Conservation (phyloP, 495 filamentous ascomycete genomes). For the Penicillium cinerascens region DNA sequence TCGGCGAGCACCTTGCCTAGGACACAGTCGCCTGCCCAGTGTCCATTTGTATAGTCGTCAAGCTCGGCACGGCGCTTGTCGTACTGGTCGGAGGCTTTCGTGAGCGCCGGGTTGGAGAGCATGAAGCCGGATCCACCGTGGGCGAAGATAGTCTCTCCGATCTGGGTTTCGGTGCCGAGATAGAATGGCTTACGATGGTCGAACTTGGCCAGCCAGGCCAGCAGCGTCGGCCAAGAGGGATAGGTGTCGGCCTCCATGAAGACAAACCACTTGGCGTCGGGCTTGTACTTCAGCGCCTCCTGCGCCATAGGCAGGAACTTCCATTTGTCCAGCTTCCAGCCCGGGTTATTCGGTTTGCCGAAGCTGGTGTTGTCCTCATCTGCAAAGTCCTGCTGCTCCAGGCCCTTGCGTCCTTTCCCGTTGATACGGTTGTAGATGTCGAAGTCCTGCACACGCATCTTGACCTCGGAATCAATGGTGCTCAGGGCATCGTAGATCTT, state of each 20-base stretch:
- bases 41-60: conserved; percentile 49
- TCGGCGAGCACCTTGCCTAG: conserved; percentile 57
- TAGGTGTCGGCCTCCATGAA: conserved; percentile 71
- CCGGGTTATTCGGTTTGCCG: conserved; percentile 46
- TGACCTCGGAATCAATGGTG: conserved; percentile 35
- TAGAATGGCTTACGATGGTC: conserved; percentile 51
- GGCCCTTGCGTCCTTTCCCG: conserved; percentile 36
- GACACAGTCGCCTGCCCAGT: conserved; percentile 70
- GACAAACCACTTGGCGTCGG: conserved; percentile 60
- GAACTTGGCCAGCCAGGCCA: conserved; percentile 53
- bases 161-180: conserved; percentile 55
- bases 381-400: conserved; percentile 37
- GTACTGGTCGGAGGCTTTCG: conserved; percentile 43
- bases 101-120: conserved; percentile 54
- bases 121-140: conserved; percentile 69
- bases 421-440: conserved; percentile 50
- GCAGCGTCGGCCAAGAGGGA: conserved; percentile 58
- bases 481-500: conserved; percentile 48
- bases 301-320: conserved; percentile 57
- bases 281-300: conserved; percentile 39
- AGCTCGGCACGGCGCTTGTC: conserved; percentile 43
- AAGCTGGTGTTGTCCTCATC: conserved; percentile 46
- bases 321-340: conserved; percentile 60
- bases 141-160: conserved; percentile 55
- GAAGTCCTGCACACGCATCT: conserved; percentile 44